Evolutionary conservation across 495 filamentous ascomycete genomes (phyloP).

Genomic region (Physcia stellaris): DNA sequence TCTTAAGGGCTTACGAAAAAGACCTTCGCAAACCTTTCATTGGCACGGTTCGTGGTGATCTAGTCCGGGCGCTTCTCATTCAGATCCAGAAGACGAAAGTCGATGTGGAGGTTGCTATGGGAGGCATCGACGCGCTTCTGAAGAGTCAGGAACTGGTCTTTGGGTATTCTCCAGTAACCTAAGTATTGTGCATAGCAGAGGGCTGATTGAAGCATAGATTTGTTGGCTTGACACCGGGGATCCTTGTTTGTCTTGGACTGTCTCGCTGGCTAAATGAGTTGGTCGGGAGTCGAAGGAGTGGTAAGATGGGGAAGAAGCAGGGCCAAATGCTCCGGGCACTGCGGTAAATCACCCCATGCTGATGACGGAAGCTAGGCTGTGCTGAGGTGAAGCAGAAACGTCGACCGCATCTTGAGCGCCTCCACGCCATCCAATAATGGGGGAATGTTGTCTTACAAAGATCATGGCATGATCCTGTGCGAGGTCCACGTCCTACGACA

Average conservation of each 20-base stretch:
- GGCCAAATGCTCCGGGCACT: conserved; percentile 58
- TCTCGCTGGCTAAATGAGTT: conserved; percentile 55
- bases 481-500: conserved; percentile 69
- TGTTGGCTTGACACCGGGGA: conserved; percentile 78
- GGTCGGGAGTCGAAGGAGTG: conserved; percentile 54
- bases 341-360: conserved; percentile 32
- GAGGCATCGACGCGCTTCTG: conserved; percentile 80
- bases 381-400: conserved; percentile 40
- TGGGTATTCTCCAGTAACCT: conserved; percentile 33
- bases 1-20: conserved; percentile 78
- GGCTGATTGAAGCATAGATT: conserved; percentile 39
- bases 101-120: conserved; percentile 89
- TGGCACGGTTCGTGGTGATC: conserved; percentile 67
- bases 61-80: conserved; percentile 83
- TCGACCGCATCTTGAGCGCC: conserved; percentile 65
- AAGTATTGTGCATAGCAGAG: not conserved
- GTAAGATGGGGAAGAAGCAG: conserved; percentile 41
- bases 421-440: conserved; percentile 45
- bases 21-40: conserved; percentile 68
- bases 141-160: conserved; percentile 97
- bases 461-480: conserved; percentile 78
- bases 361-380: too few relatives aligned
- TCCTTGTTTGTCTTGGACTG: conserved; percentile 67
- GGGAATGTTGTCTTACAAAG: conserved; percentile 71
- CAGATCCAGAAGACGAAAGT: conserved; percentile 99